Evolutionary conservation across 1,284 basidiomycete genomes (phyloP).

Genomic region (Leccinum pachyderme): DNA sequence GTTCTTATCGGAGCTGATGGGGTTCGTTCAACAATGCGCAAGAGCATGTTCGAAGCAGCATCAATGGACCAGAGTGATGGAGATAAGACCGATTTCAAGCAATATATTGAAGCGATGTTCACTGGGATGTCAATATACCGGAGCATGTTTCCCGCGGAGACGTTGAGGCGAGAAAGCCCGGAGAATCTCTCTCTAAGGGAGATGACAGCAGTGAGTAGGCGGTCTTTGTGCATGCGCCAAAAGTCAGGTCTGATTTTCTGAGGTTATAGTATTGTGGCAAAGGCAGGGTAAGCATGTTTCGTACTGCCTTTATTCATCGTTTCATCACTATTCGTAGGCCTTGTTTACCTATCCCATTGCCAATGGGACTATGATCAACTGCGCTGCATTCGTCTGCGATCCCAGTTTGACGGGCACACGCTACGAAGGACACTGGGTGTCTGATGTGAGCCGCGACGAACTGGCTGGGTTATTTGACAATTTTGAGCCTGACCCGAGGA

Average conservation of each 20-base stretch:
- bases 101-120: constrained; percentile 20
- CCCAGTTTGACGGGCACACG: constrained; percentile 35
- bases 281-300: background rate
- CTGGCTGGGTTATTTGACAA: constrained; percentile 30
- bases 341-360: constrained; percentile 45
- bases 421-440: constrained; percentile 38
- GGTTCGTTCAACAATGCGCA: constrained; percentile 22
- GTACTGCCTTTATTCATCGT: background rate
- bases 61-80: background rate
- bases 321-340: constrained; percentile 36
- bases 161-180: constrained; percentile 3
- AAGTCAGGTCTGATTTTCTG: background rate
- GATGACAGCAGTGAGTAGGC: background rate
- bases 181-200: constrained; percentile 2
- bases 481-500: constrained; percentile 45
- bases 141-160: constrained; percentile 16
- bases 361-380: constrained; percentile 42
- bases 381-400: constrained; percentile 38
- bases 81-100: constrained; percentile 5
- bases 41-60: constrained; percentile 17
- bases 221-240: background rate
- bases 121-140: constrained; percentile 22
- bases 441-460: constrained; percentile 30
- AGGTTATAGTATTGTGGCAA: background rate
- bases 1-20: constrained; percentile 20